Percentiles rank a stretch among this genome's conserved stretches.
Evolutionary conservation across 2,329 filamentous ascomycete species (phyloP).

Genomic region (Colletotrichum sp.): DNA sequence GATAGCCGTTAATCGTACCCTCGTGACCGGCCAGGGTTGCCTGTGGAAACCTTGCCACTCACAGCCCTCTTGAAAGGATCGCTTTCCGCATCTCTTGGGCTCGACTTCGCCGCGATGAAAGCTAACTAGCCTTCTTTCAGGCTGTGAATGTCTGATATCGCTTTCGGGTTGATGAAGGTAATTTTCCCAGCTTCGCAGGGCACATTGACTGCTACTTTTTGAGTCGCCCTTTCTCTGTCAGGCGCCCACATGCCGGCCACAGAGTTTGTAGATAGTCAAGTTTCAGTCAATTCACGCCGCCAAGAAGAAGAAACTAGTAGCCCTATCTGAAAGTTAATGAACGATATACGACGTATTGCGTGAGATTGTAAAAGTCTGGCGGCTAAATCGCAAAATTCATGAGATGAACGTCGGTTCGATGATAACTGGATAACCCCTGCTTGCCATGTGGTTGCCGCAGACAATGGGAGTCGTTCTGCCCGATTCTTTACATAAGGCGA

Average conservation of each 20-base stretch:
- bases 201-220: background rate
- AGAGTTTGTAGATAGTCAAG: background rate
- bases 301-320: background rate
- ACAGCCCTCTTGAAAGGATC: background rate
- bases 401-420: background rate
- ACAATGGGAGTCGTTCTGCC: background rate
- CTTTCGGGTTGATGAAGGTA: background rate
- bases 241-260: background rate
- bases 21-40: background rate
- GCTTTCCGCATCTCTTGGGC: background rate
- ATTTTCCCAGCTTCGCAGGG: background rate
- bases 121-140: background rate
- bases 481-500: background rate
- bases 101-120: background rate
- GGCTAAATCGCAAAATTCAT: background rate
- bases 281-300: background rate
- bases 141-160: background rate
- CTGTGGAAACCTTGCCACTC: background rate
- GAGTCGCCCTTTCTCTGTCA: background rate
- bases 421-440: background rate
- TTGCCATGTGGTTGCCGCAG: background rate
- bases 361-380: background rate
- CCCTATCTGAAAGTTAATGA: background rate
- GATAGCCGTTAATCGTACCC: background rate
- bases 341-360: background rate